Base-by-base conservation (phyloP, 495 filamentous ascomycete species). In the Oidiodendron maius region DNA sequence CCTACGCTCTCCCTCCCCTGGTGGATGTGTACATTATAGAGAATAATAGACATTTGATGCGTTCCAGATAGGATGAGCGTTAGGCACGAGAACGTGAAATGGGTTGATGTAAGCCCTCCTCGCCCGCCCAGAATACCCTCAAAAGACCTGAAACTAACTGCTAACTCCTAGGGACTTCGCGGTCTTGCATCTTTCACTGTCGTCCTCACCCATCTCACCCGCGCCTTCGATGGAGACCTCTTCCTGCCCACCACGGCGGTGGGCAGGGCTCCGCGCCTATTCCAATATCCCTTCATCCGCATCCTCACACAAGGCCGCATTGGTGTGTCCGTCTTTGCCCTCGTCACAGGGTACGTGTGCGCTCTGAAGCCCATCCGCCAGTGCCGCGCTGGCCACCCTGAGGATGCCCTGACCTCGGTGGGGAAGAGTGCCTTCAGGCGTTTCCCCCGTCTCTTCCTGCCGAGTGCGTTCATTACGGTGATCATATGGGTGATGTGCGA, bases 341-440 rank as follows among this genome's bases (percentile, higher is more conserved):
- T 86, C 50, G 69, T 86, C 34, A 82, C 82, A 15, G 82, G 81
- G 41, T 86, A 83, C 53, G 81, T 86, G 20, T 83, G 80, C 58
- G 78, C 81, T 5, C 60, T 86, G 34, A 83, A 83, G 59, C 80
- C 82, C 1, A 61, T 86, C 34, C 80, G 81, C 41, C 72, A 78
- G 42, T 67, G 68, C 26, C 75, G 76, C 12, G 70, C 72, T 21
- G 80, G 81, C 25, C 71, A 80, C 42, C 61, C 61, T 23, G 63
- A 77, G 24, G 70, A 59, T 0, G 74, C 78, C 15, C 74, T 82
- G 35, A 67, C 63, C 1, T 71, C 74, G 16, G 61, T 86, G 40
- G 71, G 75, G 32, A 81, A 78, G 57, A 80, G 77, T 50, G 77
- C 82, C 6, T 82, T 83, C 61, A 74, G 82, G 39, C 75, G 82